Evolutionary conservation across 257 asterid genomes (phyloP).

Genomic region (Marsdenia floribunda): DNA sequence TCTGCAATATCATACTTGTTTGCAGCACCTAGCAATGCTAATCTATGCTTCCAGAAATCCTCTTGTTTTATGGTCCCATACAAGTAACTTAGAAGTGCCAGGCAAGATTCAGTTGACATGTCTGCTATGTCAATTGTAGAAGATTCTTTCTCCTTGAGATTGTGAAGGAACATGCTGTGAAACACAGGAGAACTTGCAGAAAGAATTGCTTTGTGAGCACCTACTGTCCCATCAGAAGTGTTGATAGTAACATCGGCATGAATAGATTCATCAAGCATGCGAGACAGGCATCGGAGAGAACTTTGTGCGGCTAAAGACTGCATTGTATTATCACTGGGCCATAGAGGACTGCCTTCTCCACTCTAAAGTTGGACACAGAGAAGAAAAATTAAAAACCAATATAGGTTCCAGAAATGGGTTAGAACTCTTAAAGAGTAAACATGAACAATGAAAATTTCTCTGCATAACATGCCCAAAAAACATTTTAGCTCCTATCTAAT

Average conservation of each 20-base stretch:
- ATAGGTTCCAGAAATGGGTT: not conserved
- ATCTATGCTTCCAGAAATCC: slow-evolving; percentile 88
- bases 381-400: slow-evolving; percentile 5
- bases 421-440: not conserved
- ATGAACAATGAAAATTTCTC: not conserved
- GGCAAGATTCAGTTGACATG: slow-evolving; percentile 79
- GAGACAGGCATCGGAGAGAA: slow-evolving; percentile 66
- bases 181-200: slow-evolving; percentile 88
- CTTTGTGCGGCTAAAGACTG: slow-evolving; percentile 52
- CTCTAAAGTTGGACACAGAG: slow-evolving; percentile 39
- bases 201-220: slow-evolving; percentile 76
- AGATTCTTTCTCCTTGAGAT: slow-evolving; percentile 85
- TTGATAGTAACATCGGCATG: slow-evolving; percentile 79
- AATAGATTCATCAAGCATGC: slow-evolving; percentile 73
- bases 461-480: not conserved
- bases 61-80: slow-evolving; percentile 82
- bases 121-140: slow-evolving; percentile 74
- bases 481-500: not conserved
- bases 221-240: slow-evolving; percentile 61
- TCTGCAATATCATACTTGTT: slow-evolving; percentile 78
- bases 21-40: slow-evolving; percentile 75
- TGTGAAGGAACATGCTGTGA: no score
- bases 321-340: slow-evolving; percentile 59
- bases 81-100: slow-evolving; percentile 66
- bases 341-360: slow-evolving; percentile 61